phyloP scores from a whole-genome alignment of 139 green algal species.

The Chlamydomonas asymmetrica region DNA sequence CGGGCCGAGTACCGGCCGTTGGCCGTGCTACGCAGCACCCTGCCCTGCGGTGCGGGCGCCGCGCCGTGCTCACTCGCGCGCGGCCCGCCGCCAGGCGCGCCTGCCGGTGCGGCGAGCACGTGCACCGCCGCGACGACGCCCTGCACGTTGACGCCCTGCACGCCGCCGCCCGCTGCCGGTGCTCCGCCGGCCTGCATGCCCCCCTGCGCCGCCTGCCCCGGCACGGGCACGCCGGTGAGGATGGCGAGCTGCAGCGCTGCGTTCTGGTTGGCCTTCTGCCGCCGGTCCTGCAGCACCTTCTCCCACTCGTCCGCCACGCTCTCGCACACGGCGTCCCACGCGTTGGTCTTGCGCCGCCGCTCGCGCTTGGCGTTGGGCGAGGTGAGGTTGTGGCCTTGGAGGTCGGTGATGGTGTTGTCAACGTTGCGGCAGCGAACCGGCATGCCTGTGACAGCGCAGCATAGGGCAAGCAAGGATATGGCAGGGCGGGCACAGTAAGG shows the following conservation, averaged over 20 bases:
- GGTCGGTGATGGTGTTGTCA: conserved; percentile 43
- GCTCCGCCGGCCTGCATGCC: no score
- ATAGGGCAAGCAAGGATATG: neutral
- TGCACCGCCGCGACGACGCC: no score
- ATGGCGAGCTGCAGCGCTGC: neutral
- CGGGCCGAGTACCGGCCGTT: no score
- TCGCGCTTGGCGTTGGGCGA: conserved; percentile 29
- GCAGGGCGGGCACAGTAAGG: no score
- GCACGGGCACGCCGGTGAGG: neutral
- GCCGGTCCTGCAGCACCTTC: conserved; percentile 18
- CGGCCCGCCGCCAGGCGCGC: no score
- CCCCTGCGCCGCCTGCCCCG: no score
- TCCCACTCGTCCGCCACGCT: conserved; percentile 22
- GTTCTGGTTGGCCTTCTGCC: neutral
- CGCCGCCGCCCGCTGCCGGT: no score
- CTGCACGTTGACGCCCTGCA: no score
- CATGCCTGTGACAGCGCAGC: conserved; percentile 31
- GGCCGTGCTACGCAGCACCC: no score
- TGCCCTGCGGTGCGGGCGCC: no score
- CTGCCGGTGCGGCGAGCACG: no score
- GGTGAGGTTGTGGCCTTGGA: conserved; percentile 28
- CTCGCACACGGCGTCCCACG: conserved; percentile 12
- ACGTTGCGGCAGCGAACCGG: conserved; percentile 46
- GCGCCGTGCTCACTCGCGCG: no score
- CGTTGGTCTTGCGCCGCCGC: conserved; percentile 28